Conservation (phyloP, 1,284 basidiomycete species). For the Rhodotorula sp. region DNA sequence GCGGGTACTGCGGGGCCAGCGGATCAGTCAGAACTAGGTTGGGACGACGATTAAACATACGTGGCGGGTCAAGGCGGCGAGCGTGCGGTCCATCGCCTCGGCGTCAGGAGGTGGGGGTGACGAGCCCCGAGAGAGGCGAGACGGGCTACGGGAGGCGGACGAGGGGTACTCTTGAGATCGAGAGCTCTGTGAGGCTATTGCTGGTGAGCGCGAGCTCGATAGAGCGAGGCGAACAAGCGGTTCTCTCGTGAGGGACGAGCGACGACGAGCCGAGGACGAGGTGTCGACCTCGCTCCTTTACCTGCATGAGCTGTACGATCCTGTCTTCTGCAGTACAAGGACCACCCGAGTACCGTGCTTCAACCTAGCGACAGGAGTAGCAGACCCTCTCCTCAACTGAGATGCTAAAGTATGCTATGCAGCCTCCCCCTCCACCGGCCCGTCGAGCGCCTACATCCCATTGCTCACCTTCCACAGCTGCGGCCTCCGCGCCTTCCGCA, state of each 20-base stretch:
- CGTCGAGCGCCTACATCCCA: neutral
- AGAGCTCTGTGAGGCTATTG: neutral
- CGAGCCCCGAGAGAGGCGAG: neutral
- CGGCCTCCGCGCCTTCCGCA: slow-evolving; percentile 26
- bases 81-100: neutral
- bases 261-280: no score
- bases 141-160: neutral
- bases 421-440: neutral
- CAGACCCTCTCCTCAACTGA: no score
- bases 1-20: slow-evolving; percentile 25
- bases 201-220: no score
- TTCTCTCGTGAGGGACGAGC: neutral
- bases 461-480: slow-evolving; percentile 27
- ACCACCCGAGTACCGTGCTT: no score
- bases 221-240: neutral
- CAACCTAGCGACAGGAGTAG: no score
- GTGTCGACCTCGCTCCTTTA: no score
- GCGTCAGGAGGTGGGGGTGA: slow-evolving; percentile 2
- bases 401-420: neutral
- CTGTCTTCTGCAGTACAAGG: no score
- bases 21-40: neutral
- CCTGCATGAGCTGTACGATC: no score
- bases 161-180: neutral
- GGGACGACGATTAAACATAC: neutral
- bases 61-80: slow-evolving; percentile 8